Base-by-base conservation (phyloP, 495 filamentous ascomycete genomes). In the Pyrenula massariospora region DNA sequence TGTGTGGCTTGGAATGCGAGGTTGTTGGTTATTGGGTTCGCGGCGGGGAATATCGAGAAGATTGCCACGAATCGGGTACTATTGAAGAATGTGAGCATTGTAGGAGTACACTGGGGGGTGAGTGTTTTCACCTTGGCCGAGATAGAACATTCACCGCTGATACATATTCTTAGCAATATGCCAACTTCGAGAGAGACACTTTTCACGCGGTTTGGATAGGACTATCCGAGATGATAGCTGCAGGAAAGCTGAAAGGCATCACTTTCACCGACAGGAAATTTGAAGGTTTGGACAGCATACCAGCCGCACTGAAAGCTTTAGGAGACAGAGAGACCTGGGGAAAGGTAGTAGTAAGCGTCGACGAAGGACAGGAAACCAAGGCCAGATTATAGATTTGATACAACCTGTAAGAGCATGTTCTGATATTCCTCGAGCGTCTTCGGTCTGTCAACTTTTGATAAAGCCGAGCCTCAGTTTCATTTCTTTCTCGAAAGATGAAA, bases 1-100 rank as follows among this genome's bases (percentile, higher is more conserved):
- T 96, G 91, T 71, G 84, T 84, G 1, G 84, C 87, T 24, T 97
- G 91, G 91, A 95, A 94, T 67, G 91, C 87, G 8, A 76, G 91
- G 2, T 73, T 97, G 48, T 67, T 96, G 49, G 84, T 97, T 8
- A 83, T 96, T 67, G 92, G 92, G 11, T 97, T 96, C 69, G 89
- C 91, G 2, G 91, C 84, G 0, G 92, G 92, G 0, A 75, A 73
- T 51, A 95, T 96, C 62, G 92, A 97, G 73, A 93, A 93, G 70
- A 80, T 96, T 55, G 87, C 88, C 20, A 80, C 91, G 76, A 97
- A 97, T 67, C 82, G 90, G 70, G 88, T 95, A 22, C 68, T 96
- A 61, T 73, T 97, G 63, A 97, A 96, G 80, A 97, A 97, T 70
- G 91, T 96, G 56, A 86, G 82, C 60, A 67, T 97, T 12, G 86